Conservation (phyloP, 2,329 filamentous ascomycete genomes). For the Trematosphaeria pertusa region DNA sequence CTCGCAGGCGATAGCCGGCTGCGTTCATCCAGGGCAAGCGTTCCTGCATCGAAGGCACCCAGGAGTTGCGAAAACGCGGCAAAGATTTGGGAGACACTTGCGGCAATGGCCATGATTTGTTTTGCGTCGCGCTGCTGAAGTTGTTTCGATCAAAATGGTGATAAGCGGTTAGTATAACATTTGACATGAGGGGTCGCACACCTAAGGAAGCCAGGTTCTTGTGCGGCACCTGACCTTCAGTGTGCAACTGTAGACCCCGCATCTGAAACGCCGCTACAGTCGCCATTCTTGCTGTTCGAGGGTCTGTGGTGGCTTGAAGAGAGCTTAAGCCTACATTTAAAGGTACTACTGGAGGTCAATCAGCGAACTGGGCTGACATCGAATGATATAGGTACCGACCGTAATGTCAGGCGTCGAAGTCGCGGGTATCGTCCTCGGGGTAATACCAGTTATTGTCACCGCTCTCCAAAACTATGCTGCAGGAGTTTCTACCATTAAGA, state of each 20-base stretch:
- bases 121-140: not conserved
- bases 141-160: no score
- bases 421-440: not conserved
- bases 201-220: not conserved
- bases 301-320: no score
- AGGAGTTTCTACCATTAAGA: not conserved
- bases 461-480: not conserved
- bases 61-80: not conserved
- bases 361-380: not conserved
- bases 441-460: not conserved
- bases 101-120: not conserved
- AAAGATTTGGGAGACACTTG: not conserved
- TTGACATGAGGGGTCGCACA: not conserved
- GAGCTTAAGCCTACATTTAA: no score
- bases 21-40: not conserved
- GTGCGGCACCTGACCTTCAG: not conserved
- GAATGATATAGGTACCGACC: not conserved
- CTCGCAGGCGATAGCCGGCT: not conserved
- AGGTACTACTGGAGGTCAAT: not conserved
- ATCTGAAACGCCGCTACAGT: not conserved
- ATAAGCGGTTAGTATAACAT: no score
- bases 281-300: no score
- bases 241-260: not conserved
- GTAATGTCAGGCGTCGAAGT: not conserved
- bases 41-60: not conserved